Evolutionary conservation across 2,329 filamentous ascomycete species (phyloP).

Genomic region (Fusarium sp.): DNA sequence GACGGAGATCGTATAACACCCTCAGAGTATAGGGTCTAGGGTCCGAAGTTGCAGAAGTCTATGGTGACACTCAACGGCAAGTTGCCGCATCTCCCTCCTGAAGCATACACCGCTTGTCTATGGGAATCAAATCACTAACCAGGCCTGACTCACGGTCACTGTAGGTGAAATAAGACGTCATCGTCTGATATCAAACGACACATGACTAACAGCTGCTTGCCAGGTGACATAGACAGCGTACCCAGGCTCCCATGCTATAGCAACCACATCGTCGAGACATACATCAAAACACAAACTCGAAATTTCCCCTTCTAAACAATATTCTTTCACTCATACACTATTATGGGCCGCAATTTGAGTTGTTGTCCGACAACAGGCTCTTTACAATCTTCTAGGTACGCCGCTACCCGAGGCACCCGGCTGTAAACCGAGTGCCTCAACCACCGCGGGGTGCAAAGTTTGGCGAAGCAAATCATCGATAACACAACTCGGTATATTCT

Average conservation of each 20-base stretch:
- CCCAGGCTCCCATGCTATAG: background rate
- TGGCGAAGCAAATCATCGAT: background rate
- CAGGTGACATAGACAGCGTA: background rate
- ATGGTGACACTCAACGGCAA: background rate
- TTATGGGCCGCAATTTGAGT: constrained; percentile 3
- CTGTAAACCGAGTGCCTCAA: constrained; percentile 7
- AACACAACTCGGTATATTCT: background rate
- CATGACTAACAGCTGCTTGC: constrained; percentile 3
- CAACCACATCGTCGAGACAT: background rate
- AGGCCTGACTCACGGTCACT: background rate
- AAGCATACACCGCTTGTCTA: background rate
- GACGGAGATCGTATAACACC: rapidly evolving
- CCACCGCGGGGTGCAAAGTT: background rate
- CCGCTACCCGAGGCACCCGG: constrained; percentile 24
- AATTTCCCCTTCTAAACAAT: background rate
- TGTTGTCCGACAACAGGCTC: background rate
- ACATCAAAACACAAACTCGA: background rate
- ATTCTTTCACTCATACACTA: background rate
- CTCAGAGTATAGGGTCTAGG: background rate
- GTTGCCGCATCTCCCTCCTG: background rate
- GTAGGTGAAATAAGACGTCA: background rate
- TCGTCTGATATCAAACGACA: background rate
- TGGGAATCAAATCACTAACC: too few relatives aligned
- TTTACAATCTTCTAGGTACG: background rate
- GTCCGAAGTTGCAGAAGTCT: background rate